phyloP scores from a whole-genome alignment of 768 basidiomycete species.

The Amanita brunnescens region DNA sequence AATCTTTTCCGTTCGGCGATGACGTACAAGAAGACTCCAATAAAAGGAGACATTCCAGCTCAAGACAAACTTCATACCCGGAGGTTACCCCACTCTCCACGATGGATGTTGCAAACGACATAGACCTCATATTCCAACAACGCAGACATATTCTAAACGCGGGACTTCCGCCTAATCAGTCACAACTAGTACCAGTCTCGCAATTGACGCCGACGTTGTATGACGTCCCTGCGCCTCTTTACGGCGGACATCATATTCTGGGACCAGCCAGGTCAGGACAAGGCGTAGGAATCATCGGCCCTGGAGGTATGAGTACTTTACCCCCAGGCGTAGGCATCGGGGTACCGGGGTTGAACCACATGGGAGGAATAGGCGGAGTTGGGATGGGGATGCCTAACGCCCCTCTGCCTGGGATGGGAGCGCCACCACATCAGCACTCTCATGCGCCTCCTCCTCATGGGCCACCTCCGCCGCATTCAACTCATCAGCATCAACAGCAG shows the following conservation, averaged over 20 bases:
- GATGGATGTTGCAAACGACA: conserved; percentile 41
- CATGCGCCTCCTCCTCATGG: conserved; percentile 1
- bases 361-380: conserved; percentile 3
- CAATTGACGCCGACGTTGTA: conserved; percentile 7
- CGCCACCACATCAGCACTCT: not conserved
- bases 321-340: conserved; percentile 1
- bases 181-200: not conserved
- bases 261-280: conserved; percentile 1
- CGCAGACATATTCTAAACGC: conserved; percentile 14
- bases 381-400: conserved; percentile 12
- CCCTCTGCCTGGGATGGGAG: conserved; percentile 2
- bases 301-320: conserved; percentile 6
- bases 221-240: conserved; percentile 3
- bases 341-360: not conserved
- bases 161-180: not conserved
- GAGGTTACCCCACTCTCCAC: conserved; percentile 40
- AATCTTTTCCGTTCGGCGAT: conserved; percentile 42
- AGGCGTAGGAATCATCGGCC: conserved; percentile 5
- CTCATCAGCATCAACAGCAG: conserved; percentile 10
- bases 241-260: conserved; percentile 4
- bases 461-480: not conserved
- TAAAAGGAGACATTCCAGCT: conserved; percentile 13
- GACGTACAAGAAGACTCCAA: conserved; percentile 14
- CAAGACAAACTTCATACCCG: conserved; percentile 29
- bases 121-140: conserved; percentile 46